Evolutionary conservation across 1,139 yeast species (phyloP), one percentile per base, ranked within the genome.

Genomic region (Nakaseomyces uthaithaninus): DNA sequence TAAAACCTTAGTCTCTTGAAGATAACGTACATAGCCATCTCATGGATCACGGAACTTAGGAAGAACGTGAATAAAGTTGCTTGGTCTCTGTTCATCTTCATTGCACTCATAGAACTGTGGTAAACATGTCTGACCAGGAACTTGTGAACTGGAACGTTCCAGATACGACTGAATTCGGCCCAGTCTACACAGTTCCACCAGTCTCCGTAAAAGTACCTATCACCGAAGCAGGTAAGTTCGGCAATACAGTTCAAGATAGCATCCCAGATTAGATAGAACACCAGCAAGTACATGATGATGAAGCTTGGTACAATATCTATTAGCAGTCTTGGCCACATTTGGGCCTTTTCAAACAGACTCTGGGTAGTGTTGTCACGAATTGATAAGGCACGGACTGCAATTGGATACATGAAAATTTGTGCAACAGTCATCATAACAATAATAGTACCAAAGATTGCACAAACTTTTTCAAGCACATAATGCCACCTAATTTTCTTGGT

Each of bases 121-220:
- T 91, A 93, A 7, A 91, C 98, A 57, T 93, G 99, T 48, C 97
- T 74, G 35, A 87, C 67, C 45, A 91, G 66, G 54, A 91, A 91
- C 50, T 79, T 75, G 60, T 91, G 96, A n/a, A 93, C 97, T 0
- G 97, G 96, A 8, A 77, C 73, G 59, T 91, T 91, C 98, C 99
- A 93, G 49, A 84, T 78, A 49, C 96, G 73, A 8, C 96, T 83
- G 64, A 84, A 91, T 58, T 87, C 91, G 42, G 84, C 87, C 95
- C 96, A 91, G 38, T 87, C 81, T 22, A 83, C 77, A 50, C 94
- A 84, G 51, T 91, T 85, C 98, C 97, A 91, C 98, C 98, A 91
- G 33, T 87, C 85, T 3, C 94, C 94, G 55, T 91, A 91, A 60
- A 91, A 91, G 50, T 82, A 84, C 33, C 98, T 74, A 58, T 91